Conservation (phyloP, 2,329 filamentous ascomycete species). For the Hirsutella thompsonii region DNA sequence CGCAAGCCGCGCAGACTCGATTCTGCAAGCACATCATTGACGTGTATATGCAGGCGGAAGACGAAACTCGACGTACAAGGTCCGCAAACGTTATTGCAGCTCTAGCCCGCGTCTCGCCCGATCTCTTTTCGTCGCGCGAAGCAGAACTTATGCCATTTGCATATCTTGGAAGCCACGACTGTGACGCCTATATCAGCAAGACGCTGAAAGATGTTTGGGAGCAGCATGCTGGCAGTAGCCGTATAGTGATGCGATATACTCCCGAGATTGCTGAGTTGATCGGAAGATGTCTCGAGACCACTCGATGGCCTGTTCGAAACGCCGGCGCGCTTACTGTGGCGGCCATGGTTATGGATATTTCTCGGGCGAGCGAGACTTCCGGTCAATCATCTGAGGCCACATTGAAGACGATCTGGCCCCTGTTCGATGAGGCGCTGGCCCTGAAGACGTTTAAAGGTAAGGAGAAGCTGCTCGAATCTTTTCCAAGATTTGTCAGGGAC, state of each 20-base stretch:
- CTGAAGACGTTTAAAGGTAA: slow-evolving; percentile 93
- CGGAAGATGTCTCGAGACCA: slow-evolving; percentile 56
- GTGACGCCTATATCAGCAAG: slow-evolving; percentile 64
- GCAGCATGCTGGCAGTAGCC: slow-evolving; percentile 75
- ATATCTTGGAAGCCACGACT: slow-evolving; percentile 79
- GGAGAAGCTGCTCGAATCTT: slow-evolving; percentile 68
- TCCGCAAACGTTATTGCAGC: slow-evolving; percentile 74
- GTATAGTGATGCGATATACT: slow-evolving; percentile 73
- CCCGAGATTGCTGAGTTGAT: slow-evolving; percentile 66
- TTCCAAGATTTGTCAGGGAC: slow-evolving; percentile 63
- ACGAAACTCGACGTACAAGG: slow-evolving; percentile 60
- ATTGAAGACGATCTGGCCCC: slow-evolving; percentile 62
- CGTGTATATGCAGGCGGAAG: slow-evolving; percentile 72
- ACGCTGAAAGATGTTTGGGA: slow-evolving; percentile 80
- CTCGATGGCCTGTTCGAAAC: slow-evolving; percentile 85
- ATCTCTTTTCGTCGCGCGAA: slow-evolving; percentile 72
- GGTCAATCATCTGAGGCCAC: slow-evolving; percentile 48
- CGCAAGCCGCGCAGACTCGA: slow-evolving; percentile 32
- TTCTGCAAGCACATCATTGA: slow-evolving; percentile 44
- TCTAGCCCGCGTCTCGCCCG: slow-evolving; percentile 75
- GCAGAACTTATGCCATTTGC: slow-evolving; percentile 70
- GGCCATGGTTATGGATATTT: slow-evolving; percentile 55
- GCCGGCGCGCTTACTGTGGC: slow-evolving; percentile 72
- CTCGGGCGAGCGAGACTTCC: slow-evolving; percentile 40
- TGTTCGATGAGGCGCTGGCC: slow-evolving; percentile 65